Percentiles rank a stretch among this genome's conserved stretches.
These are phyloP conservation scores for Sphaerulina populicola DNA, from an alignment of 2,329 filamentous ascomycete species.

Conservation along the genomic window DNA sequence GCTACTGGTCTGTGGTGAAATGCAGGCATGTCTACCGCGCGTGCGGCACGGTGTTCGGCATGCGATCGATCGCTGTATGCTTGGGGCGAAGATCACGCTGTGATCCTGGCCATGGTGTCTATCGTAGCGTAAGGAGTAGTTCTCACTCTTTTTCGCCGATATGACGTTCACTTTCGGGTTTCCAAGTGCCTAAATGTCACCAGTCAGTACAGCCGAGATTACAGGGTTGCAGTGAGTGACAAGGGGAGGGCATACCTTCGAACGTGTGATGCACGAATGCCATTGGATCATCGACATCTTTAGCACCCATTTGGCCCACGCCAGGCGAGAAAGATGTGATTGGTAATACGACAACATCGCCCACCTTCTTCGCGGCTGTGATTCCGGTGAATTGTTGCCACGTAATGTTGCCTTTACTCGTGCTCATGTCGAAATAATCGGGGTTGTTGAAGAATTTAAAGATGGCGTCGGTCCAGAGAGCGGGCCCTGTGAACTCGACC, in stretches of 20 bases:
- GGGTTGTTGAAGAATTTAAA: constrained; percentile 92
- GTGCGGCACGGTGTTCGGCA: constrained; percentile 3
- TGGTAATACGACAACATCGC: constrained; percentile 85
- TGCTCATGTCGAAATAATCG: constrained; percentile 73
- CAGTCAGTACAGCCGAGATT: constrained; percentile 9
- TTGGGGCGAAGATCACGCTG: constrained; percentile 5
- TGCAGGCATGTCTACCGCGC: constrained; percentile 1
- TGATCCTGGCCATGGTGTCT: constrained; percentile 3
- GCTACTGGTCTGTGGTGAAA: neutral
- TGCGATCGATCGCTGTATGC: neutral
- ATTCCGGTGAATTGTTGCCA: constrained; percentile 88
- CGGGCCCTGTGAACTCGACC: constrained; percentile 90
- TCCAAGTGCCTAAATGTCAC: constrained; percentile 57
- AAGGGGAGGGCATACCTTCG: constrained; percentile 59
- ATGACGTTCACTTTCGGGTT: constrained; percentile 62
- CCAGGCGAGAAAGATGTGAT: constrained; percentile 97
- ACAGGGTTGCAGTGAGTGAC: neutral
- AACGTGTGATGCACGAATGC: constrained; percentile 97
- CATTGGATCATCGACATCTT: constrained; percentile 83
- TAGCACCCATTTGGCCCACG: constrained; percentile 84
- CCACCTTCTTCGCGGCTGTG: constrained; percentile 71
- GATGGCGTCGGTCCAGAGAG: constrained; percentile 84
- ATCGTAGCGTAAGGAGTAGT: neutral
- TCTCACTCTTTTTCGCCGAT: constrained; percentile 45
- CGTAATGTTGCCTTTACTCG: constrained; percentile 64